Conservation (phyloP, 2,329 filamentous ascomycete species). For the Xylariaceae sp. region DNA sequence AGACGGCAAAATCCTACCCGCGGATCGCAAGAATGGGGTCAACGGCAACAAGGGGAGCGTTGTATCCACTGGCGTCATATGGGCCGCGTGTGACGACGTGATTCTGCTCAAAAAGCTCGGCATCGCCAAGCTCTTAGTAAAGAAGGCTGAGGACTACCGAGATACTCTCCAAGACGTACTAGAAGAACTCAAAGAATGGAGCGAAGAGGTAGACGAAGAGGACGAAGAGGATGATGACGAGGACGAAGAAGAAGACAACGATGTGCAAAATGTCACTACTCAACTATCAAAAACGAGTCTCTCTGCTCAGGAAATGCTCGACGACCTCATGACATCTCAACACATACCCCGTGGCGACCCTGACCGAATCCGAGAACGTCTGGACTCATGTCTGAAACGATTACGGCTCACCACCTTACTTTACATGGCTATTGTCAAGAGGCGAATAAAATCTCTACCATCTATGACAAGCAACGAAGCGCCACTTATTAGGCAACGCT, state of each 20-base stretch:
- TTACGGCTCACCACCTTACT: constrained; percentile 63
- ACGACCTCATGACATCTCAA: constrained; percentile 61
- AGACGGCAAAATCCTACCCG: constrained; percentile 49
- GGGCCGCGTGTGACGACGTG: constrained; percentile 76
- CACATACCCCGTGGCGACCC: constrained; percentile 60
- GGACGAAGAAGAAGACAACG: constrained; percentile 37
- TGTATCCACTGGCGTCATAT: constrained; percentile 68
- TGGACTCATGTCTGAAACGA: constrained; percentile 59
- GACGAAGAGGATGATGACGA: constrained; percentile 50
- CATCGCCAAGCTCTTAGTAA: constrained; percentile 62
- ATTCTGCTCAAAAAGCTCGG: constrained; percentile 59
- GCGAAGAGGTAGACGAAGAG: constrained; percentile 62
- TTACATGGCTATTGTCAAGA: constrained; percentile 64
- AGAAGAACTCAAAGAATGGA: constrained; percentile 83
- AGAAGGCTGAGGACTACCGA: constrained; percentile 66
- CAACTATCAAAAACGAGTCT: constrained; percentile 30
- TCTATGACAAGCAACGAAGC: constrained; percentile 34
- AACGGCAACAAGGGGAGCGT: constrained; percentile 47
- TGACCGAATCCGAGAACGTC: constrained; percentile 56
- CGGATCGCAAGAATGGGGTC: constrained; percentile 42
- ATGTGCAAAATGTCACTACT: constrained; percentile 38
- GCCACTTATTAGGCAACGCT: constrained; percentile 34
- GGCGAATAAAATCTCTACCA: constrained; percentile 58
- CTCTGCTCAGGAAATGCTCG: constrained; percentile 53
- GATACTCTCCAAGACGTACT: constrained; percentile 76